Evolutionary conservation across 2,329 filamentous ascomycete genomes (phyloP).

Genomic region (Colletotrichum trifolii): DNA sequence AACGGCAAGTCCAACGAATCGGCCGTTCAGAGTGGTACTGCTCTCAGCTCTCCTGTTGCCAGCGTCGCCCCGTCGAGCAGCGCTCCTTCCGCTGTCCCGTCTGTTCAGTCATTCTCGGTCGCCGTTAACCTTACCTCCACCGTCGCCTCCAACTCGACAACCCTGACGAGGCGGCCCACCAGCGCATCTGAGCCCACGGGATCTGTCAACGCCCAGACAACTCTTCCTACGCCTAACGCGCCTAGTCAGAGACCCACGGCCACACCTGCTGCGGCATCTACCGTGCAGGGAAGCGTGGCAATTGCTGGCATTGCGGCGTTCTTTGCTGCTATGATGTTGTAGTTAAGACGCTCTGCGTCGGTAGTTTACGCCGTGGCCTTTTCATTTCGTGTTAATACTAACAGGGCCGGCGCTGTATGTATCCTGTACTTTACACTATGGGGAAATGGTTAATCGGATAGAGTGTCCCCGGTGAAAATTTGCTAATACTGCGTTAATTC

Average conservation of each 20-base stretch:
- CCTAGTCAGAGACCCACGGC: not conserved
- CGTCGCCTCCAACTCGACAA: slow-evolving; percentile 48
- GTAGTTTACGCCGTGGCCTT: no score
- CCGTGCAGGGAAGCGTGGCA: slow-evolving; percentile 15
- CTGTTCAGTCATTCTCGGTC: slow-evolving; percentile 3
- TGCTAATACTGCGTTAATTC: no score
- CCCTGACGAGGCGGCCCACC: slow-evolving; percentile 15
- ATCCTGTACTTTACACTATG: no score
- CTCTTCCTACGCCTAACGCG: slow-evolving; percentile 46
- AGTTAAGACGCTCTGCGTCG: not conserved
- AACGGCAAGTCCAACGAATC: not conserved
- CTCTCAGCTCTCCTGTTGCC: not conserved
- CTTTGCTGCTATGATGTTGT: slow-evolving; percentile 31
- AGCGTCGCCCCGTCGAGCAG: not conserved
- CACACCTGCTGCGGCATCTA: slow-evolving; percentile 1
- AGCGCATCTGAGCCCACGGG: slow-evolving; percentile 39
- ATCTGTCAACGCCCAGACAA: slow-evolving; percentile 37
- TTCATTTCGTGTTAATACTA: no score
- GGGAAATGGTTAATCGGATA: no score
- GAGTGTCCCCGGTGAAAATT: no score
- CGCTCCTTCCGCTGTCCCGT: not conserved
- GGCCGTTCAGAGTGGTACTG: slow-evolving; percentile 2
- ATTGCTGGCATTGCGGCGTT: slow-evolving; percentile 20
- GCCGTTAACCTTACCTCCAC: slow-evolving; percentile 38
- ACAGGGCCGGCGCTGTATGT: no score